Conservation (phyloP, 306 rosid genomes). For the Acacia melanoxylon region DNA sequence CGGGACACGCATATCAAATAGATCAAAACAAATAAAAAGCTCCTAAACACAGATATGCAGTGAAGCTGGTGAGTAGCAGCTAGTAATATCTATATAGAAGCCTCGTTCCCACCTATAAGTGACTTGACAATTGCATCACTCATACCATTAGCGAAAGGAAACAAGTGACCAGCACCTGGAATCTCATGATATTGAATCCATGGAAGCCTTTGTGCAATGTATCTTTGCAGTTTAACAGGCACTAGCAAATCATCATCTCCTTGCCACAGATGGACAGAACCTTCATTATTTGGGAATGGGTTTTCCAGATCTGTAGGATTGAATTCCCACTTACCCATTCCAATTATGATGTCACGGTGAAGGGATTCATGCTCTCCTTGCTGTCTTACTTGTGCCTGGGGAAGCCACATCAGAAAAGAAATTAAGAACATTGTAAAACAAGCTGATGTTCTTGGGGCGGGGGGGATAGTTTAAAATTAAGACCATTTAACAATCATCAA, state of each 20-base stretch:
- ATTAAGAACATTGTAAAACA: conserved; percentile 3
- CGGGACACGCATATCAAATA: not conserved
- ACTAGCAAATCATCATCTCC: conserved; percentile 76
- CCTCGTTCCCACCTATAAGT: conserved; percentile 45
- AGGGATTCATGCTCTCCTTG: conserved; percentile 70
- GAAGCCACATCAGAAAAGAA: conserved; percentile 30
- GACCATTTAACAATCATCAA: no score
- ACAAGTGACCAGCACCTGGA: conserved; percentile 72
- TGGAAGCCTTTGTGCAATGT: conserved; percentile 63
- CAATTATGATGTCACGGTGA: conserved; percentile 65
- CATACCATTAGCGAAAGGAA: conserved; percentile 55
- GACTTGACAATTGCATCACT: conserved; percentile 50
- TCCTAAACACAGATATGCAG: conserved; percentile 9
- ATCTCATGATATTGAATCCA: conserved; percentile 92
- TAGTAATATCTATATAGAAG: conserved; percentile 14
- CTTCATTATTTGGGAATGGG: conserved; percentile 73
- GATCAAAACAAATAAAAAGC: conserved; percentile 31
- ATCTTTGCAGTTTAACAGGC: conserved; percentile 54
- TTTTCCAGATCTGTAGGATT: conserved; percentile 71
- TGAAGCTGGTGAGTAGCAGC: conserved; percentile 21
- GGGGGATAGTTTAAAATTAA: no score
- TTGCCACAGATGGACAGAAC: conserved; percentile 82
- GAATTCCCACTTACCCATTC: conserved; percentile 81
- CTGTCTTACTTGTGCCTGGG: conserved; percentile 56
- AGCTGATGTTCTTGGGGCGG: not conserved